A percentile compares a stretch with the other conserved stretches of the same genome.
These are phyloP conservation scores for Erodium maritimum DNA, from an alignment of 345 rosid species.

Conservation along the genomic window DNA sequence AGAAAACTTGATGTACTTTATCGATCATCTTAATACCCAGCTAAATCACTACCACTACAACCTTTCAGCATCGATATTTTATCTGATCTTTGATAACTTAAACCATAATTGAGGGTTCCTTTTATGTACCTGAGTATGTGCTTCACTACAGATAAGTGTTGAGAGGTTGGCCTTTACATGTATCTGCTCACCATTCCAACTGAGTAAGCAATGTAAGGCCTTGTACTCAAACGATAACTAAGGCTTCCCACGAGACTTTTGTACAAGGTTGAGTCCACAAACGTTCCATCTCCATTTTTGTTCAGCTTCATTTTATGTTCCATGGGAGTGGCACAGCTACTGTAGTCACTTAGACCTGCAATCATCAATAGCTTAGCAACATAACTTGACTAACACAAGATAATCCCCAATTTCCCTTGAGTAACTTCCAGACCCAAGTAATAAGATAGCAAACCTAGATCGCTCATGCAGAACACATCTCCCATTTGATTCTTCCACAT, in stretches of 20 bases:
- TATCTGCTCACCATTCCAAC: neutral
- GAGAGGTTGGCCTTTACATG: neutral
- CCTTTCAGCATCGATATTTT: too few species aligned
- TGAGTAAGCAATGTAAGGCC: neutral
- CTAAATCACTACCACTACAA: too few species aligned
- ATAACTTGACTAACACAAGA: neutral
- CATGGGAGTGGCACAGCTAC: neutral
- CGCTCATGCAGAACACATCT: neutral
- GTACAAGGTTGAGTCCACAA: neutral
- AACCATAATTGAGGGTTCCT: neutral
- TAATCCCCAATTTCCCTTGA: too few species aligned
- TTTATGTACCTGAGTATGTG: neutral
- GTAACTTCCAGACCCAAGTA: too few species aligned
- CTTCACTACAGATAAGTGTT: neutral
- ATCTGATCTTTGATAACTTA: neutral
- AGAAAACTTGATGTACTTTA: too few species aligned
- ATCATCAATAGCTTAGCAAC: neutral
- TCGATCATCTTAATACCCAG: too few species aligned
- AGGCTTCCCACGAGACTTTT: neutral
- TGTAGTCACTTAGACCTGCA: neutral
- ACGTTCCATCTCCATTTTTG: neutral
- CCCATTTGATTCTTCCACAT: neutral
- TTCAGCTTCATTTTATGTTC: neutral
- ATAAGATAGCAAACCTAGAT: neutral
- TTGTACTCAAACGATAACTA: neutral